phyloP scores from a whole-genome alignment of 345 rosid genomes.

The Microthlaspi erraticum region DNA sequence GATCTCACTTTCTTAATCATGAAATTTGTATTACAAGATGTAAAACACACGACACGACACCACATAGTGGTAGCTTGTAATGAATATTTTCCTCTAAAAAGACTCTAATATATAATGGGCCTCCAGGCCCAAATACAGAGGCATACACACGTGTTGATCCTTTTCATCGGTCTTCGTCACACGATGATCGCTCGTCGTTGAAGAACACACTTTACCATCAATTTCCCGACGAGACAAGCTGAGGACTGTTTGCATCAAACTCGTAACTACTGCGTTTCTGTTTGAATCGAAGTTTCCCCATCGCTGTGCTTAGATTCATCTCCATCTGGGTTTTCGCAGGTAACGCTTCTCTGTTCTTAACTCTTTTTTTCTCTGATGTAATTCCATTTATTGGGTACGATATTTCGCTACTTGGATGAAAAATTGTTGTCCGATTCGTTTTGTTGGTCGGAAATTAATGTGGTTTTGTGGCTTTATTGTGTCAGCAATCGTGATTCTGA shows the following conservation, averaged over 20 bases:
- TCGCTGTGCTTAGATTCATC: slow-evolving; percentile 2
- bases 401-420: background rate
- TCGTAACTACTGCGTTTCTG: slow-evolving; percentile 6
- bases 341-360: slow-evolving; percentile 15
- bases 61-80: too few relatives aligned
- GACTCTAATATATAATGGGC: slow-evolving; percentile 27
- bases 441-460: background rate
- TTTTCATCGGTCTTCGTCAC: slow-evolving; percentile 11
- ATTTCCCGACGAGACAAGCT: slow-evolving; percentile 17
- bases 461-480: slow-evolving; percentile 7
- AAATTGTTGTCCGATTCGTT: slow-evolving; percentile 10
- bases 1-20: background rate
- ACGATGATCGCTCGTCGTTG: slow-evolving; percentile 21
- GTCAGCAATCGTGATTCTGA: slow-evolving; percentile 9
- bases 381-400: background rate
- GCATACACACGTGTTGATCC: slow-evolving; percentile 19
- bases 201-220: slow-evolving; percentile 26
- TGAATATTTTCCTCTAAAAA: too few relatives aligned
- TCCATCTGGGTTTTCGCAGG: slow-evolving; percentile 24
- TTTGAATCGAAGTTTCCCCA: background rate
- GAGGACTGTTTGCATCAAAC: slow-evolving; percentile 3
- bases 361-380: background rate
- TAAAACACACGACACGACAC: too few relatives aligned
- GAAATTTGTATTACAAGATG: too few relatives aligned
- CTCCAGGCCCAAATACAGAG: slow-evolving; percentile 1